Percentiles rank a stretch among this genome's conserved stretches.
These are phyloP conservation scores for Davidsoniella virescens DNA, from an alignment of 2,329 filamentous ascomycete species.

Conservation along the genomic window DNA sequence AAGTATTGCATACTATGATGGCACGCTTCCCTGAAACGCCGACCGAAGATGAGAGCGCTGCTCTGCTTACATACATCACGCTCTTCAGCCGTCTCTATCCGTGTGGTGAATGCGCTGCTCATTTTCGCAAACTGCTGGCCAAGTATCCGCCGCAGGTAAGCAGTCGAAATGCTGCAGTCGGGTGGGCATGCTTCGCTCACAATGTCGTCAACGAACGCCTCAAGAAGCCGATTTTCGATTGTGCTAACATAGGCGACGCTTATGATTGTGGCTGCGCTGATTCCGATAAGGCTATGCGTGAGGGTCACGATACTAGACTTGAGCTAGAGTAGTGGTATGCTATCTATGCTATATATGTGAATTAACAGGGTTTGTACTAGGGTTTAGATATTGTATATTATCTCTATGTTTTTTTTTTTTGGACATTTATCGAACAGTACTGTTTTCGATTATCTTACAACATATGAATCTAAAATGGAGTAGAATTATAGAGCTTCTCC, in stretches of 20 bases:
- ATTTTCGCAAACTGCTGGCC: slow-evolving; percentile 46
- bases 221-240: slow-evolving; percentile 47
- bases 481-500: background rate
- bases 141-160: slow-evolving; percentile 50
- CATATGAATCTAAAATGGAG: background rate
- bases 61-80: slow-evolving; percentile 48
- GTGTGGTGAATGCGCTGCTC: slow-evolving; percentile 51
- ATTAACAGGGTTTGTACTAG: too few species aligned
- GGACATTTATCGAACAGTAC: too few species aligned
- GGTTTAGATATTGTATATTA: too few species aligned
- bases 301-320: slow-evolving; percentile 18
- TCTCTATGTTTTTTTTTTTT: background rate
- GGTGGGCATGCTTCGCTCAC: slow-evolving; percentile 53
- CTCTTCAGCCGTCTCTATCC: slow-evolving; percentile 54
- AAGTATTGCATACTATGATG: slow-evolving; percentile 55
- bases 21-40: slow-evolving; percentile 52
- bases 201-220: slow-evolving; percentile 51
- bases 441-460: background rate
- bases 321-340: slow-evolving; percentile 15
- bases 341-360: background rate
- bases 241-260: slow-evolving; percentile 50
- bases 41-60: slow-evolving; percentile 42
- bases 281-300: slow-evolving; percentile 33
- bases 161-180: slow-evolving; percentile 45
- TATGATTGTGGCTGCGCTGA: slow-evolving; percentile 59